Percentiles rank a stretch among this genome's conserved stretches.
phyloP scores from a whole-genome alignment of 345 rosid species.

The Pistacia vera region DNA sequence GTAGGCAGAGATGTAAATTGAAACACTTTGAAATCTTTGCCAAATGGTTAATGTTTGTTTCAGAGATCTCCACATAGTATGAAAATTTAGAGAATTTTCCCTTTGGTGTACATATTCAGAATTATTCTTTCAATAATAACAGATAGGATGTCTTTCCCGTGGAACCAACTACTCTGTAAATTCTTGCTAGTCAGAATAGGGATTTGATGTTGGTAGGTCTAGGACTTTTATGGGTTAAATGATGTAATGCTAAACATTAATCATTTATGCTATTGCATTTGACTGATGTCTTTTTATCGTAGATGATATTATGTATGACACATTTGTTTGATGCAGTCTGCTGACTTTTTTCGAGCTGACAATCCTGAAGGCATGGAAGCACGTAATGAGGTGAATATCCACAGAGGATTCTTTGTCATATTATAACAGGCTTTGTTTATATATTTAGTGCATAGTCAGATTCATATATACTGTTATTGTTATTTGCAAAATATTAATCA shows the following conservation, averaged over 20 bases:
- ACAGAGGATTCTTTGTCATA: conserved; percentile 7
- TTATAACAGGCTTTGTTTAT: conserved; percentile 9
- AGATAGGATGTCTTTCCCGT: not conserved
- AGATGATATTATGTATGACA: conserved; percentile 17
- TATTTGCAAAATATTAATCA: not conserved
- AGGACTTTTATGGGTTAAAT: not conserved
- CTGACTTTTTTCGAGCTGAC: conserved; percentile 97
- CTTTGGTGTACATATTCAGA: not conserved
- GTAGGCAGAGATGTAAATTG: not conserved
- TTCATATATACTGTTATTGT: not conserved
- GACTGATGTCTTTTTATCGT: conserved; percentile 5
- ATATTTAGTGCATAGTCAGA: not conserved
- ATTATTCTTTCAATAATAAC: not conserved
- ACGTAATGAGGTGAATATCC: conserved; percentile 81
- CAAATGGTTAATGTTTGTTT: not conserved
- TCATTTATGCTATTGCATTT: not conserved
- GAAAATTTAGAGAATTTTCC: not conserved
- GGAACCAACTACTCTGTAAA: not conserved
- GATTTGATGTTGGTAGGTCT: not conserved
- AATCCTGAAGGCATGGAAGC: conserved; percentile 99
- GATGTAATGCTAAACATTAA: not conserved
- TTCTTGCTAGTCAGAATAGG: not conserved
- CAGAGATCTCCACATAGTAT: not conserved
- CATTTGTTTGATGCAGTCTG: conserved; percentile 59
- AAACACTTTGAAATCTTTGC: not conserved